Evolutionary conservation across 345 rosid genomes (phyloP).

Genomic region (Dovyalis caffra): DNA sequence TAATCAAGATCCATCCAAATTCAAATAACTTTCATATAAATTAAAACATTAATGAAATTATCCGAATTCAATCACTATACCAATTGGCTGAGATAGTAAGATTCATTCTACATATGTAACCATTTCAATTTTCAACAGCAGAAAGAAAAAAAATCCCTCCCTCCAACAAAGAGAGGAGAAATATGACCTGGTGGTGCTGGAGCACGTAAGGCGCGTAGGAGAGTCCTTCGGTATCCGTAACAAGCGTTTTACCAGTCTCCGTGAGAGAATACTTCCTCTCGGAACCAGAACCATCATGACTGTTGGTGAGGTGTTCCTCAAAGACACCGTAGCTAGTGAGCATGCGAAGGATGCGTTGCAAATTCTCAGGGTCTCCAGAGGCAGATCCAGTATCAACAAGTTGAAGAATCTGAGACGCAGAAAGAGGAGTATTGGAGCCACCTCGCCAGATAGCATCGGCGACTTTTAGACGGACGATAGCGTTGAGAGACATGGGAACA

Average conservation of each 20-base stretch:
- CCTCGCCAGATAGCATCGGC: constrained; percentile 83
- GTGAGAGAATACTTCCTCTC: constrained; percentile 67
- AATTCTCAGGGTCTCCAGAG: constrained; percentile 60
- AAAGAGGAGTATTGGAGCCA: constrained; percentile 70
- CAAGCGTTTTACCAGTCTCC: constrained; percentile 73
- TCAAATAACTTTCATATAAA: too few species aligned
- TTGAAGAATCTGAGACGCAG: constrained; percentile 72
- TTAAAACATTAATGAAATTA: too few species aligned
- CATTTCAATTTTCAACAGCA: too few species aligned
- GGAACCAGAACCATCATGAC: constrained; percentile 11
- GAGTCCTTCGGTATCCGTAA: constrained; percentile 63
- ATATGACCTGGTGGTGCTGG: constrained; percentile 81
- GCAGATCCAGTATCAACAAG: constrained; percentile 23
- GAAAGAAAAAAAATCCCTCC: too few species aligned
- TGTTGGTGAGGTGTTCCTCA: constrained; percentile 45
- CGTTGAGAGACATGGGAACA: constrained; percentile 88
- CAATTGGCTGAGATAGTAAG: too few species aligned
- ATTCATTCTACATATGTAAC: too few species aligned
- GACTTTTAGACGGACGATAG: constrained; percentile 64
- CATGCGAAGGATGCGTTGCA: constrained; percentile 85
- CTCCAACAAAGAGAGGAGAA: not conserved
- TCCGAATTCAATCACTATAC: too few species aligned
- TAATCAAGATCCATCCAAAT: too few species aligned
- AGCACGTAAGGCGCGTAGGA: constrained; percentile 80
- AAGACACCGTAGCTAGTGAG: constrained; percentile 78